phyloP scores from a whole-genome alignment of 306 rosid genomes.

The Abrus precatorius region DNA sequence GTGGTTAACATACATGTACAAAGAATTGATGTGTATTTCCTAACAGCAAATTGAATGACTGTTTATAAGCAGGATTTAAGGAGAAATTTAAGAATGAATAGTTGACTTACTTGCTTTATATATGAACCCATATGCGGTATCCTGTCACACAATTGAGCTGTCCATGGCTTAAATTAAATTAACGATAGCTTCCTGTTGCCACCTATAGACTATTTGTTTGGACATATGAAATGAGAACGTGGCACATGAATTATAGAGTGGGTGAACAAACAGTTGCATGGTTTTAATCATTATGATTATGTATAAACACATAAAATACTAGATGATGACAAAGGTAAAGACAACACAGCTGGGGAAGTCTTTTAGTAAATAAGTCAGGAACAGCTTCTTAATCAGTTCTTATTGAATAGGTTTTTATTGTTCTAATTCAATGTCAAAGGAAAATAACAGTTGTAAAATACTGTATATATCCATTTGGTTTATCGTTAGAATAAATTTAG shows the following conservation, averaged over 20 bases:
- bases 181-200: slow-evolving; percentile 33
- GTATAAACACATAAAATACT: slow-evolving; percentile 17
- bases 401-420: no score
- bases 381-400: no score
- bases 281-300: slow-evolving; percentile 30
- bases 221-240: slow-evolving; percentile 31
- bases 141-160: slow-evolving; percentile 37
- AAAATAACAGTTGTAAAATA: no score
- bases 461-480: no score
- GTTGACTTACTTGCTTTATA: slow-evolving; percentile 38
- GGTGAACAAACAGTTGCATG: slow-evolving; percentile 35
- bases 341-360: neutral
- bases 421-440: no score
- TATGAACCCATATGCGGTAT: neutral
- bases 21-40: slow-evolving; percentile 38
- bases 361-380: slow-evolving; percentile 7
- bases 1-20: slow-evolving; percentile 34
- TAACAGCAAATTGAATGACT: slow-evolving; percentile 18
- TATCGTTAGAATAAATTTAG: no score
- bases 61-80: neutral
- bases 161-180: slow-evolving; percentile 20
- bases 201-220: slow-evolving; percentile 32
- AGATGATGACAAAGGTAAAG: slow-evolving; percentile 28
- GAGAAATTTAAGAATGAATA: neutral
- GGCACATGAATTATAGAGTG: slow-evolving; percentile 43